A percentile compares a stretch with the other conserved stretches of the same genome.
Evolutionary conservation across 2,329 filamentous ascomycete species (phyloP).

Genomic region (Arthrinium phaeospermum): DNA sequence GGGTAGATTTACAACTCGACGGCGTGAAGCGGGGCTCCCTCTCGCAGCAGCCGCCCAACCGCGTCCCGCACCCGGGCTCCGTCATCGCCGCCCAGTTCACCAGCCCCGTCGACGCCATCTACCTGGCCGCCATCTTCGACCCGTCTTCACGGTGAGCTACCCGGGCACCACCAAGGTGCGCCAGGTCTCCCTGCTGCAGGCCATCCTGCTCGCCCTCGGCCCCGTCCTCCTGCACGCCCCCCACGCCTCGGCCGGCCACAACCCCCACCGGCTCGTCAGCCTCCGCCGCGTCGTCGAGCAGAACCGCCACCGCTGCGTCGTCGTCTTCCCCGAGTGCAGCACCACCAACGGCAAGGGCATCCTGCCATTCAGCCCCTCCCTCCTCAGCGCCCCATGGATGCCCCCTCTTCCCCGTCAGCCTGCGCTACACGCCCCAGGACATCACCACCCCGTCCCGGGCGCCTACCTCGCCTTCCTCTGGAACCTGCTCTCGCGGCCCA

Average conservation of each 20-base stretch:
- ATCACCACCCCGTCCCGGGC: conserved; percentile 86
- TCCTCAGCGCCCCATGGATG: conserved; percentile 70
- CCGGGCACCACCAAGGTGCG: conserved; percentile 76
- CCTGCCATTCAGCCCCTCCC: conserved; percentile 78
- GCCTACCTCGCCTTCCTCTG: conserved; percentile 78
- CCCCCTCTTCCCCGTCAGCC: conserved; percentile 87
- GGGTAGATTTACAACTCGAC: conserved; percentile 98
- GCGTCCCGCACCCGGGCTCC: conserved; percentile 78
- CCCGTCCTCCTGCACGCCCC: conserved; percentile 51
- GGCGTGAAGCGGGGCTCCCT: conserved; percentile 92
- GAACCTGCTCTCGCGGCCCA: conserved; percentile 82
- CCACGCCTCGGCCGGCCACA: conserved; percentile 41
- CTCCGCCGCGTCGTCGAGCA: conserved; percentile 66
- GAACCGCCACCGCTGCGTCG: conserved; percentile 78
- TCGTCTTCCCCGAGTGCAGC: conserved; percentile 90
- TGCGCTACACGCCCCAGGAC: conserved; percentile 87
- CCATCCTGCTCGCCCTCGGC: conserved; percentile 75
- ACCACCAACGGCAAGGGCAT: conserved; percentile 94
- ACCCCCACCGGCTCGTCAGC: conserved; percentile 59
- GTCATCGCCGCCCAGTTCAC: conserved; percentile 92
- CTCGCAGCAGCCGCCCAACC: conserved; percentile 72
- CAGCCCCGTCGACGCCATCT: conserved; percentile 89
- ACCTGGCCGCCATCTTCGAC: conserved; percentile 94
- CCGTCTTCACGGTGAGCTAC: conserved; percentile 88
- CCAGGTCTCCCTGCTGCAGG: conserved; percentile 76